Conservation (phyloP, 2,329 filamentous ascomycete genomes). For the Thielaviopsis populi region DNA sequence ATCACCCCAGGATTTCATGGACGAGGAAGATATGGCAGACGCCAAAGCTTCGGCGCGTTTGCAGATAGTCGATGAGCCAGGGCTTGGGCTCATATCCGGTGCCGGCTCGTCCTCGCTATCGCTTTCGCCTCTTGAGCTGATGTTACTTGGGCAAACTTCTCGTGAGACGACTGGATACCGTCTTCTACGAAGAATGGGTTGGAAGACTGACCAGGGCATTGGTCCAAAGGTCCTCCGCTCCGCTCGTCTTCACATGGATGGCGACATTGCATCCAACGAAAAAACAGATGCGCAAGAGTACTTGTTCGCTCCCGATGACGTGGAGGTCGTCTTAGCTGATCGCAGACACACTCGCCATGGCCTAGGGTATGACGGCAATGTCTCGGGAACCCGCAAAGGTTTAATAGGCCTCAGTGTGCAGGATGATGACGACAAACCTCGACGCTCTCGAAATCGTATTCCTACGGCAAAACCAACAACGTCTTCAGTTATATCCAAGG, state of each 20-base stretch:
- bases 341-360: conserved; percentile 56
- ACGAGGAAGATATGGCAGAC: conserved; percentile 86
- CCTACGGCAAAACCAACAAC: background rate
- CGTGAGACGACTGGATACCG: conserved; percentile 73
- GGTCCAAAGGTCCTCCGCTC: conserved; percentile 69
- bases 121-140: conserved; percentile 54
- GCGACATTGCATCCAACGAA: background rate
- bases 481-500: background rate
- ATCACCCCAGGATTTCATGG: conserved; percentile 87
- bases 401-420: background rate
- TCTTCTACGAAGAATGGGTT: conserved; percentile 82
- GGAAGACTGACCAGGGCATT: conserved; percentile 85
- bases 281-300: conserved; percentile 27
- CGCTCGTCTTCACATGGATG: conserved; percentile 43
- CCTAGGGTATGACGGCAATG: conserved; percentile 34
- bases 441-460: conserved; percentile 38
- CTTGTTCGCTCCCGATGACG: conserved; percentile 75
- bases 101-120: conserved; percentile 24
- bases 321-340: conserved; percentile 45
- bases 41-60: conserved; percentile 63
- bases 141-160: conserved; percentile 54
- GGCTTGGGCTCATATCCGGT: background rate
- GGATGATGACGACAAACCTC: background rate
- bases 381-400: background rate
- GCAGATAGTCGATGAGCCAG: conserved; percentile 46